Base-by-base conservation (phyloP, 495 filamentous ascomycete genomes). In the Aspergillus kassunensis region DNA sequence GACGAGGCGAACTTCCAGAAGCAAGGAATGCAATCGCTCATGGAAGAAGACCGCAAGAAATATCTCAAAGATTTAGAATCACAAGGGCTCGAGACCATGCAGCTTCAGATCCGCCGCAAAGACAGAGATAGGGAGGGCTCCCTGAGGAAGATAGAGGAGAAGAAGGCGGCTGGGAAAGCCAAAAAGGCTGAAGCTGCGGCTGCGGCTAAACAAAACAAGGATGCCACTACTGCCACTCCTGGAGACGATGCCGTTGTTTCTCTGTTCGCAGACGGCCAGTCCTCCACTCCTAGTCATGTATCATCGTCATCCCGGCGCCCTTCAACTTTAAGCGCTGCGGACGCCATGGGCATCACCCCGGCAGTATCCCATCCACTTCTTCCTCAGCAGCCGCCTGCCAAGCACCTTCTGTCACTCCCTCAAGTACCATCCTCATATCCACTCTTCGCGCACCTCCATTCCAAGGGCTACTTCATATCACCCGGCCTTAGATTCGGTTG, bases 401-500 rank as follows among this genome's bases (percentile, higher is more conserved):
- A 63, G 11, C 57, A 69, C 27, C 42, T 62, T 4, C 58, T 75
- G 27, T 52, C 71, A 4, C 43, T 61, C 16, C 80, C 80, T 6
- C 49, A 66, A 39, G 77, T 80, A 3, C 78, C 79, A 4, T 53
- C 68, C 1, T 81, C 75, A 0, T 83, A 74, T 45, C 70, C 72
- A 12, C 53, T 77, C 29, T 75, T 72, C 71, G 80, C 77, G 13
- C 84, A 93, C 62, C 78, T 97, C 16, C 91, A 97, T 59, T 70
- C 77, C 7, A 71, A 79, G 12, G 86, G 84, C 30, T 98, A 96
- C 67, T 98, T 86, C 71, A 79, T 95, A 33, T 87, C 87, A 35
- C 95, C 93, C 1, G 93, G 95, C 8, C 76, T 98, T 24, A 88
- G 93, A 21, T 98, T 98, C 61, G 93, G 93, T 27, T 95, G 90